Evolutionary conservation across 2,329 filamentous ascomycete genomes (phyloP), one percentile per base, ranked within the genome.

Genomic region (Cladosporium sp.): DNA sequence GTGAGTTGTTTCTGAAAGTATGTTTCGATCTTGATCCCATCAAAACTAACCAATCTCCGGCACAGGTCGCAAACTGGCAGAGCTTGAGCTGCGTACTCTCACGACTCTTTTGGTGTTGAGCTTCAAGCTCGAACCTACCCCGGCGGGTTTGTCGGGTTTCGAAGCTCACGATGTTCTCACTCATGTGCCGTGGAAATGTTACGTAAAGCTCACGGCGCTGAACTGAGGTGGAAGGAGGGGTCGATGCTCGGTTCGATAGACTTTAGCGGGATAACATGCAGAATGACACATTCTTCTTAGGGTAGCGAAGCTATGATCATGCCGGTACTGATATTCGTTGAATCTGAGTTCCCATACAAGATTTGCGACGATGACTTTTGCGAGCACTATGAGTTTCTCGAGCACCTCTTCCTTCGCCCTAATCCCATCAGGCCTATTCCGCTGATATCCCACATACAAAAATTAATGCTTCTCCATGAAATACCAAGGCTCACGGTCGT

Each of bases 401-500:
- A 27, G 22, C 4, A 27, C 22, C 22, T 27, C 22, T 9, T 27
- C 22, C 4, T 27, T 27, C 22, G 9, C 22, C n/a, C n/a, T n/a
- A n/a, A n/a, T n/a, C n/a, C n/a, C n/a, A n/a, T n/a, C n/a, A n/a
- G n/a, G n/a, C n/a, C n/a, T n/a, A n/a, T n/a, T n/a, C n/a, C n/a
- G n/a, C n/a, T n/a, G n/a, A n/a, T n/a, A n/a, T n/a, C n/a, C n/a
- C n/a, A n/a, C n/a, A n/a, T n/a, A n/a, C n/a, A n/a, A n/a, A n/a
- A n/a, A n/a, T n/a, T n/a, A 50, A 15, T 50, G 40, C 32, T 38
- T 27, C 50, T 62, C 60, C 57, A 51, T 59, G 55, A 68, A 69
- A 51, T 70, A 72, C 74, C 74, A 77, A 6, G 74, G 74, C 55
- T 66, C 60, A 47, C 60, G 67, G 1, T 55, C 68, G 12, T 62